phyloP scores from a whole-genome alignment of 352 stramenopile species.

The Phytophthora chlamydospora region DNA sequence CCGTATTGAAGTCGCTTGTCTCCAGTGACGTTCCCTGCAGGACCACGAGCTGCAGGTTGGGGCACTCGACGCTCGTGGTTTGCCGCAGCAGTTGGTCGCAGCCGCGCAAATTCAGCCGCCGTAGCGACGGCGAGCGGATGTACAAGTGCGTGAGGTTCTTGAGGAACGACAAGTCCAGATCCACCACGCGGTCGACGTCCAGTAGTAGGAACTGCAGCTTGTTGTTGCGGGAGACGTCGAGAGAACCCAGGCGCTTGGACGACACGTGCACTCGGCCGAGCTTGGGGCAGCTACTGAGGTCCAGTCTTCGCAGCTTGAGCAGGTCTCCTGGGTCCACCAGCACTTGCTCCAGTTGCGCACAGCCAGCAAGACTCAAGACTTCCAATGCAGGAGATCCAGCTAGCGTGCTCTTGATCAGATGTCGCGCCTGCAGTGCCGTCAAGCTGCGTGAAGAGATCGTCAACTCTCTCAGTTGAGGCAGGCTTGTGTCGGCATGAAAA shows the following conservation, averaged over 20 bases:
- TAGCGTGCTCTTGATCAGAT: slow-evolving; percentile 55
- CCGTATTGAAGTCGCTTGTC: slow-evolving; percentile 43
- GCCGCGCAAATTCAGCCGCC: slow-evolving; percentile 49
- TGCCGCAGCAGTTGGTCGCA: slow-evolving; percentile 45
- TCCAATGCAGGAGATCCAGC: slow-evolving; percentile 30
- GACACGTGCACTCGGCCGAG: slow-evolving; percentile 66
- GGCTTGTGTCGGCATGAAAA: slow-evolving; percentile 48
- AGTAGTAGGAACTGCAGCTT: slow-evolving; percentile 54
- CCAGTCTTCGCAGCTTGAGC: slow-evolving; percentile 45
- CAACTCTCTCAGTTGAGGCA: slow-evolving; percentile 56
- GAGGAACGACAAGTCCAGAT: slow-evolving; percentile 68
- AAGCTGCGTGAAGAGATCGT: slow-evolving; percentile 55
- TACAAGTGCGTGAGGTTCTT: slow-evolving; percentile 63
- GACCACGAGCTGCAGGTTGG: slow-evolving; percentile 39
- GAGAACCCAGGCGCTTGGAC: slow-evolving; percentile 42
- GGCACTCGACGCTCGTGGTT: slow-evolving; percentile 47
- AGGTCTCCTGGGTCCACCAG: slow-evolving; percentile 62
- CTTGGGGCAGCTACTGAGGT: slow-evolving; percentile 50
- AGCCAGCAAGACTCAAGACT: slow-evolving; percentile 48
- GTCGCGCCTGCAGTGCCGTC: slow-evolving; percentile 41
- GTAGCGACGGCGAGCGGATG: slow-evolving; percentile 50
- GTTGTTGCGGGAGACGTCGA: slow-evolving; percentile 54
- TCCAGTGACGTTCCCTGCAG: slow-evolving; percentile 55
- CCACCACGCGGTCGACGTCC: slow-evolving; percentile 38
- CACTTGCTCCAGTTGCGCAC: slow-evolving; percentile 62